These are phyloP conservation scores for Hemileccinum rubropunctum DNA, from an alignment of 768 basidiomycete genomes.

Conservation along the genomic window DNA sequence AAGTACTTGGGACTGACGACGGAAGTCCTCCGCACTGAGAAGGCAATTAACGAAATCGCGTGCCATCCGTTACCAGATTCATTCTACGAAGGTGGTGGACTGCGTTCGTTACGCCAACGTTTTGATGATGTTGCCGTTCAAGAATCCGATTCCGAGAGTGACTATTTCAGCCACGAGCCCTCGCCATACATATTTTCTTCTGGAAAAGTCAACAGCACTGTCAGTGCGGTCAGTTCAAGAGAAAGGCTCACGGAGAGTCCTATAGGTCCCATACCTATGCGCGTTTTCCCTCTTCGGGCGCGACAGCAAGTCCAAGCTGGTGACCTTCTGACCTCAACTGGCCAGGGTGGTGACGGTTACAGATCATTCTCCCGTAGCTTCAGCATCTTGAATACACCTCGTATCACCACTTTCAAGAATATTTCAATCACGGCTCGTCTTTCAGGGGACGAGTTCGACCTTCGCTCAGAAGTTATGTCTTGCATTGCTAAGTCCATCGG, in stretches of 20 bases:
- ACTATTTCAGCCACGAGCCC: constrained; percentile 47
- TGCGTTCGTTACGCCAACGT: constrained; percentile 86
- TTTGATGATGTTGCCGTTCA: constrained; percentile 61
- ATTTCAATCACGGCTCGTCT: constrained; percentile 21
- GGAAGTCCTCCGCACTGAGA: constrained; percentile 94
- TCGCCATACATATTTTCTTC: constrained; percentile 20
- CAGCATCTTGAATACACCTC: constrained; percentile 52
- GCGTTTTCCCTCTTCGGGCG: constrained; percentile 24
- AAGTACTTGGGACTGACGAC: constrained; percentile 92
- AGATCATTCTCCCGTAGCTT: constrained; percentile 46
- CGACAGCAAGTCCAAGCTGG: constrained; percentile 71
- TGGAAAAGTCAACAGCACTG: constrained; percentile 15
- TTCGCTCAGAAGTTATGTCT: constrained; percentile 96
- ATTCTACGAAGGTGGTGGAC: constrained; percentile 91
- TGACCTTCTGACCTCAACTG: constrained; percentile 64
- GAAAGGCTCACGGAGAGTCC: constrained; percentile 27
- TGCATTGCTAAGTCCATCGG: constrained; percentile 98
- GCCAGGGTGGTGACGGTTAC: constrained; percentile 44
- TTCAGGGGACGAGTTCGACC: constrained; percentile 76
- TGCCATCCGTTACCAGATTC: constrained; percentile 89
- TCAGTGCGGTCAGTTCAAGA: constrained; percentile 18
- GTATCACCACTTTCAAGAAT: constrained; percentile 31
- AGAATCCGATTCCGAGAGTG: constrained; percentile 49
- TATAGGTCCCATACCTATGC: constrained; percentile 8
- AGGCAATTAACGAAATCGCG: constrained; percentile 95